Percentiles rank a stretch among this genome's conserved stretches.
phyloP scores from a whole-genome alignment of 1,139 yeast genomes.

The Hanseniaspora gamundiae region DNA sequence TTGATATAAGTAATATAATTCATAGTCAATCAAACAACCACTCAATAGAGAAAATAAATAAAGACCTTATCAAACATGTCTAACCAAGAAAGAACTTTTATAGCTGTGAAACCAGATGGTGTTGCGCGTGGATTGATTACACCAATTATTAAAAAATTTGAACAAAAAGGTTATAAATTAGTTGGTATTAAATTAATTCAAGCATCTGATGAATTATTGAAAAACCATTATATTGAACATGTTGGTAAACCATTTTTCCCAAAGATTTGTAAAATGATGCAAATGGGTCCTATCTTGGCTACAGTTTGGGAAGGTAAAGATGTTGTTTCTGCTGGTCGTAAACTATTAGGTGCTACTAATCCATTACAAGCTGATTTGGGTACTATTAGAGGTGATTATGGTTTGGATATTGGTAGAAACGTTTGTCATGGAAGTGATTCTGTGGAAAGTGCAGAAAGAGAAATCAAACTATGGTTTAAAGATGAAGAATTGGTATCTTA shows the following conservation, averaged over 20 bases:
- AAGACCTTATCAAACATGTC: too few species aligned
- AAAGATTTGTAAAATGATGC: slow-evolving; percentile 87
- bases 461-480: slow-evolving; percentile 96
- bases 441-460: slow-evolving; percentile 94
- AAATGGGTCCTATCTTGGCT: slow-evolving; percentile 96
- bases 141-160: slow-evolving; percentile 86
- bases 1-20: too few species aligned
- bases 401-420: slow-evolving; percentile 97
- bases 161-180: slow-evolving; percentile 93
- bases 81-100: slow-evolving; percentile 85
- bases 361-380: slow-evolving; percentile 97
- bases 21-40: too few species aligned
- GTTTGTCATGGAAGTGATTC: slow-evolving; percentile 99
- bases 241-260: slow-evolving; percentile 97
- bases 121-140: slow-evolving; percentile 97
- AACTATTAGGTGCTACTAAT: slow-evolving; percentile 97
- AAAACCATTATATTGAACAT: slow-evolving; percentile 92
- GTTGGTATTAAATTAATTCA: slow-evolving; percentile 87
- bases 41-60: too few species aligned
- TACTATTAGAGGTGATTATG: slow-evolving; percentile 98
- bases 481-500: slow-evolving; percentile 89
- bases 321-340: slow-evolving; percentile 97
- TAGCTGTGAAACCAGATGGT: slow-evolving; percentile 99
- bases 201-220: slow-evolving; percentile 80
- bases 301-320: slow-evolving; percentile 99